Percentiles rank a stretch among this genome's conserved stretches.
phyloP scores from a whole-genome alignment of 1,284 basidiomycete genomes.

The Boletus smithii region DNA sequence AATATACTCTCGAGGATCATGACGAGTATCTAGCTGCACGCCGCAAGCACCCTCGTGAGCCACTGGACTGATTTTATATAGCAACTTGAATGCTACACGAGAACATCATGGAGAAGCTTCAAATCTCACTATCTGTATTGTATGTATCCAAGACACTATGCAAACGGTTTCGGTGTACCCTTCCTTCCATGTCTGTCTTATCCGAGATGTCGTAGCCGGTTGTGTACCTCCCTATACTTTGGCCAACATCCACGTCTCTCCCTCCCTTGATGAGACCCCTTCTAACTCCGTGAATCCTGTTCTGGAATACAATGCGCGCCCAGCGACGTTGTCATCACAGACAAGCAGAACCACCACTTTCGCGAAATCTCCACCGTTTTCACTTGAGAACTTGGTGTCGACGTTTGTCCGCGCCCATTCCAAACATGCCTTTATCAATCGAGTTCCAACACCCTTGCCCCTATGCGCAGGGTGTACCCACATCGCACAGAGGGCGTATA shows the following conservation, averaged over 20 bases:
- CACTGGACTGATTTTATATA: slow-evolving; percentile 1
- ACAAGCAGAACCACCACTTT: slow-evolving; percentile 23
- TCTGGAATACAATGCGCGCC: slow-evolving; percentile 21
- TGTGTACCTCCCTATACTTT: slow-evolving; percentile 13
- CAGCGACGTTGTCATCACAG: slow-evolving; percentile 13
- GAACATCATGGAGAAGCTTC: too few relatives aligned
- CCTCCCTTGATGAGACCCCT: slow-evolving; percentile 8
- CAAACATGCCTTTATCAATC: slow-evolving; percentile 20
- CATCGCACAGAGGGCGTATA: slow-evolving; percentile 34
- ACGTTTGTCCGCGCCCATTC: slow-evolving; percentile 24
- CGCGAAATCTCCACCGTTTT: neutral
- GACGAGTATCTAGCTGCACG: slow-evolving; percentile 9
- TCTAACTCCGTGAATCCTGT: slow-evolving; percentile 20
- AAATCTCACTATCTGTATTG: neutral
- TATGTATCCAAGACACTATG: neutral
- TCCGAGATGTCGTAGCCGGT: neutral
- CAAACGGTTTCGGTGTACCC: too few relatives aligned
- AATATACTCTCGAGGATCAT: slow-evolving; percentile 10
- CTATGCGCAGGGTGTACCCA: slow-evolving; percentile 38
- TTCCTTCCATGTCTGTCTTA: too few relatives aligned
- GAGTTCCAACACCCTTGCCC: slow-evolving; percentile 31
- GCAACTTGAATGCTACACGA: too few relatives aligned
- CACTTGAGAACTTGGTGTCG: slow-evolving; percentile 9
- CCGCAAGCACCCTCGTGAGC: slow-evolving; percentile 16
- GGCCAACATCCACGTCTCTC: slow-evolving; percentile 21